Conservation (phyloP, 176 grass and related monocot genomes). For the Zoysia pacifica region DNA sequence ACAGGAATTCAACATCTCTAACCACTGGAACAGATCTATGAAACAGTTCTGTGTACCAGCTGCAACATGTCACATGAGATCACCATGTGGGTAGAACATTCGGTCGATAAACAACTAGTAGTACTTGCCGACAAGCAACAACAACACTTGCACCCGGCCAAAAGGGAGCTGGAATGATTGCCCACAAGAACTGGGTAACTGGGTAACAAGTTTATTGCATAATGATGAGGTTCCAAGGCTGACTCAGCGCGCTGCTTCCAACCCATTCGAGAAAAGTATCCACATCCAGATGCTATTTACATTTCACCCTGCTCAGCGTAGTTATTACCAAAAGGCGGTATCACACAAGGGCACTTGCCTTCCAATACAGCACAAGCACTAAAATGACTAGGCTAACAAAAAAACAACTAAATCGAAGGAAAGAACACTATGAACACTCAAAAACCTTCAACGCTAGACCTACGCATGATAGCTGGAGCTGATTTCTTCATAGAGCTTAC, state of each 20-base stretch:
- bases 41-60: slow-evolving; percentile 11
- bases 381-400: slow-evolving; percentile 50
- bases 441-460: slow-evolving; percentile 79
- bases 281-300: slow-evolving; percentile 84
- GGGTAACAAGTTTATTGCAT: slow-evolving; percentile 42
- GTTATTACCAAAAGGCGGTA: slow-evolving; percentile 45
- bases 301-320: slow-evolving; percentile 47
- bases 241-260: slow-evolving; percentile 37
- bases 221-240: slow-evolving; percentile 40
- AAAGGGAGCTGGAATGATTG: slow-evolving; percentile 13
- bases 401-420: slow-evolving; percentile 55
- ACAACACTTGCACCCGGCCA: neutral
- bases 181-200: slow-evolving; percentile 26
- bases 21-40: slow-evolving; percentile 17
- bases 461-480: slow-evolving; percentile 38
- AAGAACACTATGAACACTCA: slow-evolving; percentile 70
- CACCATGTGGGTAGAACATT: slow-evolving; percentile 41
- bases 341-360: slow-evolving; percentile 48
- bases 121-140: slow-evolving; percentile 30
- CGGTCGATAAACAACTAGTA: neutral
- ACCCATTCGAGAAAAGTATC: slow-evolving; percentile 53
- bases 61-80: slow-evolving; percentile 26
- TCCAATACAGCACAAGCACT: slow-evolving; percentile 49
- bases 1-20: slow-evolving; percentile 50
- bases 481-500: slow-evolving; percentile 57